Conservation (phyloP, 2,329 filamentous ascomycete genomes). For the Hirsutella minnesotensis region DNA sequence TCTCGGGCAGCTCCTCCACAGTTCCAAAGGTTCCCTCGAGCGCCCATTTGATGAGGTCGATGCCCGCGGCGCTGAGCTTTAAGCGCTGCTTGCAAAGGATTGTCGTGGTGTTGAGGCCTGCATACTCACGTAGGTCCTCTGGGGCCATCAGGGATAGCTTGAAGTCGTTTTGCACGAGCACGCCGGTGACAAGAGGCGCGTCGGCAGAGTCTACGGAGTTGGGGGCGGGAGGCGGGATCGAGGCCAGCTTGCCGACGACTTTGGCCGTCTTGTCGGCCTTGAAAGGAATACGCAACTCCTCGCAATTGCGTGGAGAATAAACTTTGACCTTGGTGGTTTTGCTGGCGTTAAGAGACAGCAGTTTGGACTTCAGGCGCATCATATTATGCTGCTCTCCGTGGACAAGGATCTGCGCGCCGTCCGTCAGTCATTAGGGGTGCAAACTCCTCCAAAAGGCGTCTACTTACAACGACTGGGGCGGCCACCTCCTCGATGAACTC, state of each 20-base stretch:
- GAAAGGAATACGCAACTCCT: slow-evolving; percentile 90
- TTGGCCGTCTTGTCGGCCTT: slow-evolving; percentile 91
- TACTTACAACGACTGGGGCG: slow-evolving; percentile 84
- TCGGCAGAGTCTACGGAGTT: slow-evolving; percentile 18
- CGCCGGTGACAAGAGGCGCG: slow-evolving; percentile 62
- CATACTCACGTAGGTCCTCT: slow-evolving; percentile 90
- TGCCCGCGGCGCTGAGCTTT: slow-evolving; percentile 73
- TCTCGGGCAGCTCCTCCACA: slow-evolving; percentile 57
- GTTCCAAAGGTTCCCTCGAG: slow-evolving; percentile 88
- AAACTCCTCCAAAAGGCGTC: neutral
- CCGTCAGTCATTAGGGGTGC: slow-evolving; percentile 4
- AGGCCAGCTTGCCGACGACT: slow-evolving; percentile 86
- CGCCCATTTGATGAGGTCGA: slow-evolving; percentile 88
- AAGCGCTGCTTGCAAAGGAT: slow-evolving; percentile 88
- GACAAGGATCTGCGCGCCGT: slow-evolving; percentile 62
- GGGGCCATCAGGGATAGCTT: slow-evolving; percentile 95
- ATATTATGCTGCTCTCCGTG: slow-evolving; percentile 97
- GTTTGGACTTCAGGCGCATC: slow-evolving; percentile 90
- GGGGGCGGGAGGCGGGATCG: slow-evolving; percentile 55
- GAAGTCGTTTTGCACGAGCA: slow-evolving; percentile 95
- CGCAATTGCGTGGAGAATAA: slow-evolving; percentile 87
- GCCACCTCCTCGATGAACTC: slow-evolving; percentile 94
- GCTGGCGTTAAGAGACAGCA: slow-evolving; percentile 80
- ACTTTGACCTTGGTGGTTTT: slow-evolving; percentile 80
- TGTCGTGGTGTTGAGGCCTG: slow-evolving; percentile 89